phyloP scores from a whole-genome alignment of 306 rosid genomes.

The Echinosophora koreensis region DNA sequence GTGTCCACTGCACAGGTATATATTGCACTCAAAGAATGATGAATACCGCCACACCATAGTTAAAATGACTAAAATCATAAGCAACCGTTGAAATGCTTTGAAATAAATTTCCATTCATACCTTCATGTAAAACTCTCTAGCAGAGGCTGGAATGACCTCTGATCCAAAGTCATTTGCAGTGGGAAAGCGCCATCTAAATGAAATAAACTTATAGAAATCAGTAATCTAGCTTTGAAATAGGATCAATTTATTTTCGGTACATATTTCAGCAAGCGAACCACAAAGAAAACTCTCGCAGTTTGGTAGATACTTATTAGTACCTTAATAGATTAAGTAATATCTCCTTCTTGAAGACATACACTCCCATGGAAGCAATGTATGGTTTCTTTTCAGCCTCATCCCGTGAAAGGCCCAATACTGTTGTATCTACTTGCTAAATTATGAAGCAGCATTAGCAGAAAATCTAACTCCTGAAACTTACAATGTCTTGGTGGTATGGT shows the following conservation, averaged over 20 bases:
- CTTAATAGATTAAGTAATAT: slow-evolving; percentile 89
- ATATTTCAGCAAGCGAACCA: slow-evolving; percentile 32
- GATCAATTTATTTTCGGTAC: slow-evolving; percentile 24
- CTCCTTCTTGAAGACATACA: slow-evolving; percentile 95
- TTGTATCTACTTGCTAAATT: slow-evolving; percentile 75
- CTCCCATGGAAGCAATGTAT: slow-evolving; percentile 99
- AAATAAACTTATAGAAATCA: slow-evolving; percentile 47
- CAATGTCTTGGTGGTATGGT: background rate
- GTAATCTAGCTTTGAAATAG: slow-evolving; percentile 35
- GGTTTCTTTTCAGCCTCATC: slow-evolving; percentile 88
- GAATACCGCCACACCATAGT: background rate
- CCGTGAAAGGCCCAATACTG: slow-evolving; percentile 81
- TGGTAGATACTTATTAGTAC: slow-evolving; percentile 48
- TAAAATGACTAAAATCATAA: background rate
- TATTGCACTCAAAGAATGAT: background rate
- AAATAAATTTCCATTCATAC: slow-evolving; percentile 44
- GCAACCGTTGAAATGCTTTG: background rate
- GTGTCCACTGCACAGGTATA: background rate
- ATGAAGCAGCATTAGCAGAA: slow-evolving; percentile 42
- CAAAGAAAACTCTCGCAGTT: slow-evolving; percentile 25
- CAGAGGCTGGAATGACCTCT: slow-evolving; percentile 87
- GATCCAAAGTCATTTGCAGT: slow-evolving; percentile 99
- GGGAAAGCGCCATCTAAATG: slow-evolving; percentile 92
- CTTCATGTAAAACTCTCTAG: slow-evolving; percentile 71
- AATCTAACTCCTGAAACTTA: slow-evolving; percentile 15